A percentile compares a stretch with the other conserved stretches of the same genome.
Evolutionary conservation across 2,329 filamentous ascomycete species (phyloP).

Genomic region (Lithohypha guttulata): DNA sequence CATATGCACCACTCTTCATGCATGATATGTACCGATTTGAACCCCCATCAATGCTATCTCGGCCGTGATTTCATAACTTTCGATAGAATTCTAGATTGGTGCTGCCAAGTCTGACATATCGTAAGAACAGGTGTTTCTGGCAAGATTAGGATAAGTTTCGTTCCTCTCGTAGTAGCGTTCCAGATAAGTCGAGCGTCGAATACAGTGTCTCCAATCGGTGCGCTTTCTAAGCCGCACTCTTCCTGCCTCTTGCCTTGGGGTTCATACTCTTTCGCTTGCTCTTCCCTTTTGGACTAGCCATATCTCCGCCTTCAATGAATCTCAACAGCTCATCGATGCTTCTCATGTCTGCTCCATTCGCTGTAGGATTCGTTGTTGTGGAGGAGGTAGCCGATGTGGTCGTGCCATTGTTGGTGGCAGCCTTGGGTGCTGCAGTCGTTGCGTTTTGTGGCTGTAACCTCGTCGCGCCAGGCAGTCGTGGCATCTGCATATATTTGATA

Average conservation of each 20-base stretch:
- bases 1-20: too few relatives aligned
- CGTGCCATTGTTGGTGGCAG: slow-evolving; percentile 30
- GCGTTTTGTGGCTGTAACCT: slow-evolving; percentile 21
- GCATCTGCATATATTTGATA: slow-evolving; percentile 52
- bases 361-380: slow-evolving; percentile 13
- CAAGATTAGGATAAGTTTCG: too few relatives aligned
- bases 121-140: too few relatives aligned
- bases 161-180: background rate
- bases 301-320: slow-evolving; percentile 71
- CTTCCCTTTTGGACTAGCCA: slow-evolving; percentile 32
- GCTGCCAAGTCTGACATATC: too few relatives aligned
- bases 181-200: background rate
- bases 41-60: too few relatives aligned
- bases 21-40: too few relatives aligned
- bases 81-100: too few relatives aligned
- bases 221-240: slow-evolving; percentile 6
- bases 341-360: slow-evolving; percentile 40
- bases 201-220: too few relatives aligned
- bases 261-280: slow-evolving; percentile 29
- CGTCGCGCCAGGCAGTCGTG: slow-evolving; percentile 47
- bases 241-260: slow-evolving; percentile 19
- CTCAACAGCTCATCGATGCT: slow-evolving; percentile 89
- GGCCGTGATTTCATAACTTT: too few relatives aligned
- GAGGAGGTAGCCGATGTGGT: slow-evolving; percentile 11
- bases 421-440: slow-evolving; percentile 36